Conservation (phyloP, 1,284 basidiomycete genomes). For the Melampsora americana region DNA sequence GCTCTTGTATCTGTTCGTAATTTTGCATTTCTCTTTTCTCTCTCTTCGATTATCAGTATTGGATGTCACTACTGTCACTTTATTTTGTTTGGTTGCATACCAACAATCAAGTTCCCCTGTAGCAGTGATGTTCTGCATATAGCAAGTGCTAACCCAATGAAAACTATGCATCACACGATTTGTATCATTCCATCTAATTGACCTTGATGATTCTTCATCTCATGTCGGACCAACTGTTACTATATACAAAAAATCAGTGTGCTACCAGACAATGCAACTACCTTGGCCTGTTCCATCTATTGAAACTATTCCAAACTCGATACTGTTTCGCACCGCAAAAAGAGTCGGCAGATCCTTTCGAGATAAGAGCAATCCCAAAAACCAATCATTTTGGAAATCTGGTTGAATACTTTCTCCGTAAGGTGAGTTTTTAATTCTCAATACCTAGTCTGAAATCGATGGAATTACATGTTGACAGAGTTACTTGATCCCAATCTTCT, state of each 20-base stretch:
- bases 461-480: constrained; percentile 46
- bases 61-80: constrained; percentile 46
- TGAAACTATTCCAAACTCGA: constrained; percentile 84
- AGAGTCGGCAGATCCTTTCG: constrained; percentile 72
- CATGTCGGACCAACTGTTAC: not conserved
- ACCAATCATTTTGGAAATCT: constrained; percentile 92
- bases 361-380: constrained; percentile 77
- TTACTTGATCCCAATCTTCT: not conserved
- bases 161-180: not conserved
- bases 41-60: constrained; percentile 46
- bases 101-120: no score
- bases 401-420: constrained; percentile 88
- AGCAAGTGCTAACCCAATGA: no score
- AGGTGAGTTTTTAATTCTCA: constrained; percentile 60
- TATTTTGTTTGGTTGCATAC: no score
- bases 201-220: not conserved
- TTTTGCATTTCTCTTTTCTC: constrained; percentile 9
- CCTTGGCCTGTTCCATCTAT: constrained; percentile 88
- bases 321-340: constrained; percentile 85
- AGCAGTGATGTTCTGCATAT: no score
- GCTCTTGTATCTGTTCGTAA: constrained; percentile 74
- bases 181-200: not conserved
- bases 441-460: not conserved
- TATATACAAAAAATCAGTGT: constrained; percentile 60
- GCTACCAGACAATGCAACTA: constrained; percentile 75